phyloP scores from a whole-genome alignment of 495 filamentous ascomycete genomes.

The Talaromyces trachyspermus region DNA sequence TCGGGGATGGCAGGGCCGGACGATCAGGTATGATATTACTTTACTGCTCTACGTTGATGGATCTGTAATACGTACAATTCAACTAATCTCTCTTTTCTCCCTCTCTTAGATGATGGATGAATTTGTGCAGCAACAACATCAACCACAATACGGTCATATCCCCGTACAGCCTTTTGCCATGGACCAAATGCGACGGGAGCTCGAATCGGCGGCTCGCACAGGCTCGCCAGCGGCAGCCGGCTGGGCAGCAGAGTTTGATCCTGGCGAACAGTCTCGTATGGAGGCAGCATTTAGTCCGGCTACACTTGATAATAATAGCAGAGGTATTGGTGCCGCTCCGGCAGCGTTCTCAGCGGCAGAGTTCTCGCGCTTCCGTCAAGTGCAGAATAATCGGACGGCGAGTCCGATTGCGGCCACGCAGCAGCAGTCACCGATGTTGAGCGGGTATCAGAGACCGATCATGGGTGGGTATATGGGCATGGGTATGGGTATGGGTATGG shows the following conservation, averaged over 20 bases:
- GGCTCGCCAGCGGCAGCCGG: constrained; percentile 47
- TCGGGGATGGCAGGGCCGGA: constrained; percentile 49
- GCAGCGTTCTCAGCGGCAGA: constrained; percentile 79
- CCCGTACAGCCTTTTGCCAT: constrained; percentile 55
- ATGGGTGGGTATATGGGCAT: constrained; percentile 45
- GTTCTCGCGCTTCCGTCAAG: constrained; percentile 77
- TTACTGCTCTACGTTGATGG: not conserved
- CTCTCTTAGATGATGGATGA: constrained; percentile 92
- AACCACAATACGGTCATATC: constrained; percentile 48
- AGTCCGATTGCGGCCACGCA: constrained; percentile 41
- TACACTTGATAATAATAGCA: constrained; percentile 24
- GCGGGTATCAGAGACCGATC: constrained; percentile 56
- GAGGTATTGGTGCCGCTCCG: no score
- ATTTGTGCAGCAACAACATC: constrained; percentile 85
- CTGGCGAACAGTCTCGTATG: constrained; percentile 66
- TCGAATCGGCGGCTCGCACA: constrained; percentile 51
- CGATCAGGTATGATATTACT: constrained; percentile 46
- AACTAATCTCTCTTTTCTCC: not conserved
- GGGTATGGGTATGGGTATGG: constrained; percentile 42
- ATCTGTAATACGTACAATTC: not conserved
- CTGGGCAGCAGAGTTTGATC: constrained; percentile 67
- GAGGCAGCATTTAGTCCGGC: constrained; percentile 63
- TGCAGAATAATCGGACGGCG: constrained; percentile 42
- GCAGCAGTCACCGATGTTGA: constrained; percentile 40
- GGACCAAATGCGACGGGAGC: constrained; percentile 60